These are phyloP conservation scores for Diaporthe humulicola DNA, from an alignment of 2,329 filamentous ascomycete genomes.

Conservation along the genomic window DNA sequence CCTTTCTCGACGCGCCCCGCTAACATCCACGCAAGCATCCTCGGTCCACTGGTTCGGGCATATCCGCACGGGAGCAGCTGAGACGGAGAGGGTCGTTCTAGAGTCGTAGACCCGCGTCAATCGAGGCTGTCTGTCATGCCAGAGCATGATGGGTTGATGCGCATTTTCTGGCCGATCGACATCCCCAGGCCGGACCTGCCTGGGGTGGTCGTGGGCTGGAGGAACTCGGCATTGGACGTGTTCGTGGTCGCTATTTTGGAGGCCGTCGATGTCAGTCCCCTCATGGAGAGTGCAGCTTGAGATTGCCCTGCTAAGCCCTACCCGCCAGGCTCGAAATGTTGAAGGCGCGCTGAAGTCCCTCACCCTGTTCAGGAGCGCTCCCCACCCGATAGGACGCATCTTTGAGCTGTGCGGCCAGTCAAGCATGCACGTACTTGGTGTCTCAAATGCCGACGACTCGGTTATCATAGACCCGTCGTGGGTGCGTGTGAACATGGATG, in stretches of 20 bases:
- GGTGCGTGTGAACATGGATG: constrained; percentile 72
- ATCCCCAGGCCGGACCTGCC: constrained; percentile 78
- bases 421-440: constrained; percentile 87
- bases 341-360: constrained; percentile 89
- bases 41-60: constrained; percentile 80
- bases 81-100: constrained; percentile 95
- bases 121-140: constrained; percentile 66
- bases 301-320: constrained; percentile 46
- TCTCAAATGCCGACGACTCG: constrained; percentile 75
- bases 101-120: constrained; percentile 48
- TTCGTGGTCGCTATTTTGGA: constrained; percentile 92
- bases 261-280: constrained; percentile 82
- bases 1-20: constrained; percentile 41
- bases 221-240: constrained; percentile 90
- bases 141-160: constrained; percentile 90
- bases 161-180: constrained; percentile 98
- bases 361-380: constrained; percentile 85
- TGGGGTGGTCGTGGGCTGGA: constrained; percentile 94
- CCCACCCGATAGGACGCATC: constrained; percentile 83
- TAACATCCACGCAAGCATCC: constrained; percentile 75
- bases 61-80: constrained; percentile 96
- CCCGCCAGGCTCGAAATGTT: constrained; percentile 78
- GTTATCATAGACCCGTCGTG: constrained; percentile 75
- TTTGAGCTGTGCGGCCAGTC: constrained; percentile 87
- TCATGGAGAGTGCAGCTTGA: background rate